phyloP scores from a whole-genome alignment of 768 basidiomycete species.

The Pholiota microspora region DNA sequence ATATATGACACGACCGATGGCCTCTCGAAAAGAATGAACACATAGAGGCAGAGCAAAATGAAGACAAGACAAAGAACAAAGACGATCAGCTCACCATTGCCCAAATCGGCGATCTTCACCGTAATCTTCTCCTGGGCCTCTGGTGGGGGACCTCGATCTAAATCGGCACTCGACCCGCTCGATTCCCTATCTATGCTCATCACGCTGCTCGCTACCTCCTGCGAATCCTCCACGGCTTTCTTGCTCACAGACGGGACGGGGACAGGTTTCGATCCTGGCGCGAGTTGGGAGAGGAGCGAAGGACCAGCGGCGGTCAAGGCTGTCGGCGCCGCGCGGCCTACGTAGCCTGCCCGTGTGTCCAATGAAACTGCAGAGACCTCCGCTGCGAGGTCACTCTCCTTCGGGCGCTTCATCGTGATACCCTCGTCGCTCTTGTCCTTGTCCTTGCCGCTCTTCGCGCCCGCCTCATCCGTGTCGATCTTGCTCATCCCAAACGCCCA shows the following conservation, averaged over 20 bases:
- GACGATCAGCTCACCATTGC: slow-evolving; percentile 66
- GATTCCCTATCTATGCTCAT: slow-evolving; percentile 1
- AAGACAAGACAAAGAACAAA: slow-evolving; percentile 1
- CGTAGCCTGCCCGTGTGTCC: slow-evolving; percentile 29
- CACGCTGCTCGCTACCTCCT: slow-evolving; percentile 1
- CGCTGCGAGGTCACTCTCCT: slow-evolving; percentile 30
- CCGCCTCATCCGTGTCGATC: slow-evolving; percentile 55
- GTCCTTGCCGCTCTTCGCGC: not conserved
- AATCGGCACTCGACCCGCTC: slow-evolving; percentile 2
- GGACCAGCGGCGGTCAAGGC: slow-evolving; percentile 42
- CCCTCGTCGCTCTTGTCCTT: slow-evolving; percentile 8
- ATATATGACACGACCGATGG: too few relatives aligned
- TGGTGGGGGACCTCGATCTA: not conserved
- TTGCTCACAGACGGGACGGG: slow-evolving; percentile 18
- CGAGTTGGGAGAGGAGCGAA: slow-evolving; percentile 73
- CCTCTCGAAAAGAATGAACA: not conserved
- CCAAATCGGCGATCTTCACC: slow-evolving; percentile 98
- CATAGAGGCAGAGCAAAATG: not conserved
- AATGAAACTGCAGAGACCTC: slow-evolving; percentile 40
- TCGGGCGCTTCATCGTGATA: slow-evolving; percentile 8
- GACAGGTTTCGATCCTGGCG: slow-evolving; percentile 35
- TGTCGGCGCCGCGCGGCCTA: slow-evolving; percentile 21
- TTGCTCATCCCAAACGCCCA: slow-evolving; percentile 92
- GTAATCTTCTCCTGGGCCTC: slow-evolving; percentile 62
- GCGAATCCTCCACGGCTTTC: not conserved